A percentile compares a stretch with the other conserved stretches of the same genome.
Conservation (phyloP, 2,329 filamentous ascomycete species). For the Penicillium sumatraense region DNA sequence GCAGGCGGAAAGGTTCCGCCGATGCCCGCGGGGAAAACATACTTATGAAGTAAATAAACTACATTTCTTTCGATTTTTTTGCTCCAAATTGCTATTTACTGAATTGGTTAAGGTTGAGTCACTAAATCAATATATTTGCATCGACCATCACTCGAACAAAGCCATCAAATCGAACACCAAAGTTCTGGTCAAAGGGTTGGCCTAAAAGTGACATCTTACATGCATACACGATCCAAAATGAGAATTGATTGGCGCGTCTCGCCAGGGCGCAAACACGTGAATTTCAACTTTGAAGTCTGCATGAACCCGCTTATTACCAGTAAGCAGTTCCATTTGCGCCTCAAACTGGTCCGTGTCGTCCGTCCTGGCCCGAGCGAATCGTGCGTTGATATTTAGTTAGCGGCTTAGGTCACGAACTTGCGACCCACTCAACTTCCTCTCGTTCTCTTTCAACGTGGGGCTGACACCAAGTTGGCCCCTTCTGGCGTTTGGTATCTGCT, state of each 20-base stretch:
- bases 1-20: not conserved
- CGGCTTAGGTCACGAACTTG: constrained; percentile 1
- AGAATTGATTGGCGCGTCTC: not conserved
- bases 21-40: no score
- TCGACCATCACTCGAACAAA: no score
- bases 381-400: not conserved
- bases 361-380: not conserved
- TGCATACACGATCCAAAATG: not conserved
- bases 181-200: no score
- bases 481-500: not conserved
- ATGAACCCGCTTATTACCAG: not conserved
- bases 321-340: not conserved
- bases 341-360: not conserved
- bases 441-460: constrained; percentile 2
- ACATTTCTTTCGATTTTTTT: no score
- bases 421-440: not conserved
- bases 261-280: not conserved
- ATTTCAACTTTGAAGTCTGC: not conserved
- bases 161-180: no score
- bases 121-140: no score
- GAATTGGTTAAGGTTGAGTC: no score
- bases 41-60: no score
- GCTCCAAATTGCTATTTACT: no score
- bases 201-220: not conserved
- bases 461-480: not conserved